Percentiles rank a stretch among this genome's conserved stretches.
phyloP scores from a whole-genome alignment of 2,329 filamentous ascomycete species.

The Metarhizium humberi region DNA sequence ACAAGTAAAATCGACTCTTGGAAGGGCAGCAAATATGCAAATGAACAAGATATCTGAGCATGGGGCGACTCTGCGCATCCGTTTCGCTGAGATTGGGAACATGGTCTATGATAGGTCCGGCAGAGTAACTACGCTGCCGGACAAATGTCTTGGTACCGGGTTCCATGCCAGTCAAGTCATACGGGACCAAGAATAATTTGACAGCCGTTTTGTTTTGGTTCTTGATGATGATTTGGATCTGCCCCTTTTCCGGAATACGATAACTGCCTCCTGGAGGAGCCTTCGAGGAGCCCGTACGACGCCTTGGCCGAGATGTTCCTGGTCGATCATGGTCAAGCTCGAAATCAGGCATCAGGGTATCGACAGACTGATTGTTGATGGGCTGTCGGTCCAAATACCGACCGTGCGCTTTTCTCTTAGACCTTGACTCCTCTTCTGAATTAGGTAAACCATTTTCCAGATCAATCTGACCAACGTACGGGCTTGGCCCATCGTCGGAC shows the following conservation, averaged over 20 bases:
- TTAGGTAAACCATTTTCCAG: conserved; percentile 69
- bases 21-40: conserved; percentile 85
- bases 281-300: conserved; percentile 39
- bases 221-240: conserved; percentile 94
- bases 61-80: conserved; percentile 46
- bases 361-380: conserved; percentile 18
- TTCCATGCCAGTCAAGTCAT: conserved; percentile 87
- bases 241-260: conserved; percentile 85
- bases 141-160: conserved; percentile 93
- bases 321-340: conserved; percentile 20
- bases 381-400: conserved; percentile 29
- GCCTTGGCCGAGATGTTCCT: conserved; percentile 31
- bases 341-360: conserved; percentile 10
- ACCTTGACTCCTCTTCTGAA: conserved; percentile 35
- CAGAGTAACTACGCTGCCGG: conserved; percentile 85
- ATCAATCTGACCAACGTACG: conserved; percentile 90
- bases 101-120: conserved; percentile 73
- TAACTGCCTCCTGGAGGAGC: conserved; percentile 83
- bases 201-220: conserved; percentile 98
- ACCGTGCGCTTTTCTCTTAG: conserved; percentile 38
- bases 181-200: conserved; percentile 89
- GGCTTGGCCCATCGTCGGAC: conserved; percentile 79
- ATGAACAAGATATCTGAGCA: conserved; percentile 83
- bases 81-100: conserved; percentile 22
- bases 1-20: conserved; percentile 77